These are phyloP conservation scores for Macadamia tetraphylla DNA, from an alignment of 164 flowering plant species.

Conservation along the genomic window DNA sequence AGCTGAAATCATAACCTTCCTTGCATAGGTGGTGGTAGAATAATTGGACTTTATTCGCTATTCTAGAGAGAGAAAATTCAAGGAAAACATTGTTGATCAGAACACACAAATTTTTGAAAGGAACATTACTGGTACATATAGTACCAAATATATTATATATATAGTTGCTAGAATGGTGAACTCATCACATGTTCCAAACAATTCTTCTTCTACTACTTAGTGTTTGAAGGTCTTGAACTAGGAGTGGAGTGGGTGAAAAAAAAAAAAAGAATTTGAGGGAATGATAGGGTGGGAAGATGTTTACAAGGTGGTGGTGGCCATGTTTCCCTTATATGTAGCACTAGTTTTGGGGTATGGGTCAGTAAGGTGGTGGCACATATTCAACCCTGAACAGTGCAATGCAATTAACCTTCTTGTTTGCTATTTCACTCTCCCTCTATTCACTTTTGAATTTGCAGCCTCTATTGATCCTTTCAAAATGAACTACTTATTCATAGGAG, in stretches of 20 bases:
- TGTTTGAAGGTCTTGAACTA: not conserved
- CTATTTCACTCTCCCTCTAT: slow-evolving; percentile 67
- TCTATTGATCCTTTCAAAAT: slow-evolving; percentile 47
- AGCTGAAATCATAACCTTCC: slow-evolving; percentile 4
- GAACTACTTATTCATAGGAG: slow-evolving; percentile 52
- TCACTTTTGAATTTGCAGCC: slow-evolving; percentile 57
- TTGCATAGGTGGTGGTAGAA: slow-evolving; percentile 31
- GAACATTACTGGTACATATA: slow-evolving; percentile 21
- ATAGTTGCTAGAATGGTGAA: slow-evolving; percentile 3
- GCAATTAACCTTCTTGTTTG: slow-evolving; percentile 59
- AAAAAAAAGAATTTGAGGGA: not conserved
- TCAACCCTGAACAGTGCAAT: slow-evolving; percentile 49
- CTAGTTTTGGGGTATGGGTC: slow-evolving; percentile 47
- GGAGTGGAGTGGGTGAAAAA: not conserved
- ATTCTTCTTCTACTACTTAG: no score
- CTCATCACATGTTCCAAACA: no score
- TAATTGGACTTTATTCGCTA: slow-evolving; percentile 36
- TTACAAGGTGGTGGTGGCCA: slow-evolving; percentile 45
- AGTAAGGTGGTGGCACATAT: slow-evolving; percentile 59
- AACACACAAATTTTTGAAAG: slow-evolving; percentile 18
- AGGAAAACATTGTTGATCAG: not conserved
- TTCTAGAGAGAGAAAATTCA: slow-evolving; percentile 14
- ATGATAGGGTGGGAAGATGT: slow-evolving; percentile 46
- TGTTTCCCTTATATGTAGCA: slow-evolving; percentile 51
- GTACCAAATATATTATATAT: slow-evolving; percentile 7